Conservation (phyloP, 225 moss, liverwort and hornwort species). For the Bryoerythrophyllum caledonicum region DNA sequence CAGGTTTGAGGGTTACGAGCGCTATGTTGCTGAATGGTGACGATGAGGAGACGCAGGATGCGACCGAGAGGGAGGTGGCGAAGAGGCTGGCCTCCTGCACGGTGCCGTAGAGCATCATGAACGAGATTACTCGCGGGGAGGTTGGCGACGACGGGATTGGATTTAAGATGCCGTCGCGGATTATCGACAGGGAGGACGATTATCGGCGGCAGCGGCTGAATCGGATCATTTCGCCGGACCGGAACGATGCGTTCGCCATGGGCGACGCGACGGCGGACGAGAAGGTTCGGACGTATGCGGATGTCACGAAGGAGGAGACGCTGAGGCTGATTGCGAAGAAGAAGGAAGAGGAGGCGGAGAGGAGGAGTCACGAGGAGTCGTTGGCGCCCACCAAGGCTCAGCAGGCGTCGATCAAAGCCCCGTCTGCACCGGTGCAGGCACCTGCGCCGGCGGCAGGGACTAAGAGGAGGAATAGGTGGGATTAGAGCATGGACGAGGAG, state of each 20-base stretch:
- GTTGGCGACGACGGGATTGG: slow-evolving; percentile 81
- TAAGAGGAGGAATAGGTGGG: slow-evolving; percentile 97
- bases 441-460: slow-evolving; percentile 53
- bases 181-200: slow-evolving; percentile 96
- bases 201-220: slow-evolving; percentile 82
- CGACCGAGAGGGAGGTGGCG: slow-evolving; percentile 75
- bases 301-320: slow-evolving; percentile 94
- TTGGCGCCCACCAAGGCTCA: slow-evolving; percentile 69
- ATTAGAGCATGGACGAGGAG: slow-evolving; percentile 82
- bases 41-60: slow-evolving; percentile 84
- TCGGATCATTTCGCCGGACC: slow-evolving; percentile 82
- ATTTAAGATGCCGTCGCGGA: slow-evolving; percentile 93
- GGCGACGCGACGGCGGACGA: slow-evolving; percentile 91
- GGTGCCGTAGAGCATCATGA: slow-evolving; percentile 71
- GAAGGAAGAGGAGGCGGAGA: slow-evolving; percentile 93
- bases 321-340: slow-evolving; percentile 85
- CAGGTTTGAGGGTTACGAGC: slow-evolving; percentile 95
- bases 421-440: slow-evolving; percentile 41
- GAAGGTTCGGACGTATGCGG: slow-evolving; percentile 81
- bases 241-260: slow-evolving; percentile 98
- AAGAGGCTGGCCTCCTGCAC: slow-evolving; percentile 85
- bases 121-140: slow-evolving; percentile 81
- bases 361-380: slow-evolving; percentile 69
- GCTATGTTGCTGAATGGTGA: slow-evolving; percentile 85
- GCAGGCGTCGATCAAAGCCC: slow-evolving; percentile 35